A percentile compares a stretch with the other conserved stretches of the same genome.
These are phyloP conservation scores for Candida chilensis DNA, from an alignment of 805 yeast species.

Conservation along the genomic window DNA sequence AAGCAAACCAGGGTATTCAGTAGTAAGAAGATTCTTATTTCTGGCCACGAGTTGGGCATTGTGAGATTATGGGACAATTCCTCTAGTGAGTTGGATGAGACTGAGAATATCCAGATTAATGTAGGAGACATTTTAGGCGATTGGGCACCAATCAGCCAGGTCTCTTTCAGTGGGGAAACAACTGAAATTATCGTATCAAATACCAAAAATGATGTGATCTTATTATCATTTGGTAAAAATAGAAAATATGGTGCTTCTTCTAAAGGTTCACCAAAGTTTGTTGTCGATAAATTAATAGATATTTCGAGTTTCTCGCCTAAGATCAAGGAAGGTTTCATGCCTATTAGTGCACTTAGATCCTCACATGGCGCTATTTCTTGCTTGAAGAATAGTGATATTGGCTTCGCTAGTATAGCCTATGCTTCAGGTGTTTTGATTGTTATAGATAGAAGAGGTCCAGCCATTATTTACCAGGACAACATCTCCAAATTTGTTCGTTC, in stretches of 20 bases:
- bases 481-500: slow-evolving; percentile 8
- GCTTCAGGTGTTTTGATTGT: slow-evolving; percentile 66
- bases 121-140: slow-evolving; percentile 36
- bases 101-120: slow-evolving; percentile 51
- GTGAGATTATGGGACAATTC: slow-evolving; percentile 82
- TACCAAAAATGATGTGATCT: slow-evolving; percentile 61
- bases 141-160: slow-evolving; percentile 36
- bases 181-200: slow-evolving; percentile 67
- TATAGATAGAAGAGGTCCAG: slow-evolving; percentile 75
- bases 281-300: no score
- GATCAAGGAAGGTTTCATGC: slow-evolving; percentile 54
- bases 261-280: no score
- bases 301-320: no score
- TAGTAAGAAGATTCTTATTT: no score
- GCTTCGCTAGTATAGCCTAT: slow-evolving; percentile 79
- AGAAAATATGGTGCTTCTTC: slow-evolving; percentile 27
- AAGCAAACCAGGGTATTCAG: slow-evolving; percentile 33
- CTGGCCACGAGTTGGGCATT: slow-evolving; percentile 84
- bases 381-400: slow-evolving; percentile 61
- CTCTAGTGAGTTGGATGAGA: slow-evolving; percentile 57
- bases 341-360: slow-evolving; percentile 27
- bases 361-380: slow-evolving; percentile 44
- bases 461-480: slow-evolving; percentile 40
- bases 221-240: slow-evolving; percentile 64
- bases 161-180: slow-evolving; percentile 73